These are phyloP conservation scores for Cordyceps militaris DNA, from an alignment of 2,329 filamentous ascomycete genomes.

Conservation along the genomic window DNA sequence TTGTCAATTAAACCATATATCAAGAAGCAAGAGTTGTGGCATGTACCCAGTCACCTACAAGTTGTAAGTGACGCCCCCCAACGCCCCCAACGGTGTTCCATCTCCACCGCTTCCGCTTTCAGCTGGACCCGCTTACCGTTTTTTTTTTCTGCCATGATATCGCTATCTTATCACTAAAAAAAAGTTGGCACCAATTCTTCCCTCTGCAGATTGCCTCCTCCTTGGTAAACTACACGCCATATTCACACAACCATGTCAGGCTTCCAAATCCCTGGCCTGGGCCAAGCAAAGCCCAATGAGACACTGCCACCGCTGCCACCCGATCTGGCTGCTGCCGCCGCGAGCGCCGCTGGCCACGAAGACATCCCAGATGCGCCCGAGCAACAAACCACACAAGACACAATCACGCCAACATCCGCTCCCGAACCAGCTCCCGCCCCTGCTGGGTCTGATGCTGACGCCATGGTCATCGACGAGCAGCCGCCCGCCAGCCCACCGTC, in stretches of 20 bases:
- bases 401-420: not conserved
- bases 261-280: slow-evolving; percentile 37
- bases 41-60: not conserved
- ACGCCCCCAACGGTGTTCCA: not conserved
- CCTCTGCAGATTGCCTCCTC: not conserved
- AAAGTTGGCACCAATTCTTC: not conserved
- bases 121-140: not conserved
- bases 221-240: not conserved
- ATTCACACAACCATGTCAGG: slow-evolving; percentile 28
- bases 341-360: slow-evolving; percentile 20
- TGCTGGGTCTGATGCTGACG: slow-evolving; percentile 18
- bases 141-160: slow-evolving; percentile 11
- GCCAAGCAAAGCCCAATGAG: slow-evolving; percentile 37
- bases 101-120: slow-evolving; percentile 9
- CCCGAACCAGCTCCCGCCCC: not conserved
- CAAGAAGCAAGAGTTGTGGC: not conserved
- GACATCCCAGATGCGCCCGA: slow-evolving; percentile 17
- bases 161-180: slow-evolving; percentile 10
- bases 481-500: slow-evolving; percentile 28
- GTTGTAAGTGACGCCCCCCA: not conserved
- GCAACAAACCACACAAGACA: slow-evolving; percentile 7
- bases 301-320: slow-evolving; percentile 31
- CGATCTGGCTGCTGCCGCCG: slow-evolving; percentile 25
- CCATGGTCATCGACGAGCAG: slow-evolving; percentile 30
- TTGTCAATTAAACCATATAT: too few relatives aligned